These are phyloP conservation scores for Lobosporangium transversale DNA, from an alignment of 192 early-diverging fungal species.

Conservation along the genomic window DNA sequence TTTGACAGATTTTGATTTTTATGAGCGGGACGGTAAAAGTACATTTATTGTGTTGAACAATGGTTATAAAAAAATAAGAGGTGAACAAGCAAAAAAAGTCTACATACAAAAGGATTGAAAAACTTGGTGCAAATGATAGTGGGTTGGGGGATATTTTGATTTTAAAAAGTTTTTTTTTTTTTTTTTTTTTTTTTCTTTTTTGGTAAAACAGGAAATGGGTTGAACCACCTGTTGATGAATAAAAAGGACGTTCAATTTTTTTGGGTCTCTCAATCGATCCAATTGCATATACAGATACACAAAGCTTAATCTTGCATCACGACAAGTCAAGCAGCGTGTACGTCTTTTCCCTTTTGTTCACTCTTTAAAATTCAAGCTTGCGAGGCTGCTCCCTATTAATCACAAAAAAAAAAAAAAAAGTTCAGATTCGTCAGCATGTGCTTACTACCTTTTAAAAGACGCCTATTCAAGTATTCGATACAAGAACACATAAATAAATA, in stretches of 20 bases:
- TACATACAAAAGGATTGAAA: conserved; percentile 43
- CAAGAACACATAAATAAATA: no score
- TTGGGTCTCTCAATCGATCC: conserved; percentile 25
- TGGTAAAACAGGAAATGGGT: no score
- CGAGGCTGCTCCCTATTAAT: conserved; percentile 52
- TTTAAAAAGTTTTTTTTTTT: conserved; percentile 28
- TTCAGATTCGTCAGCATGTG: no score
- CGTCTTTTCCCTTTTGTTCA: conserved; percentile 40
- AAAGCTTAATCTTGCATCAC: not conserved
- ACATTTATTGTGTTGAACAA: conserved; percentile 58
- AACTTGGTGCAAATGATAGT: not conserved
- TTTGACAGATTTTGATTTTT: not conserved
- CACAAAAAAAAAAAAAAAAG: conserved; percentile 5
- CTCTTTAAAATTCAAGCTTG: conserved; percentile 52
- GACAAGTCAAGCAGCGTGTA: not conserved
- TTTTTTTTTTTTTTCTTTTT: no score
- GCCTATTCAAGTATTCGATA: no score
- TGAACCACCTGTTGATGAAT: conserved; percentile 46
- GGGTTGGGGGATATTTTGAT: not conserved
- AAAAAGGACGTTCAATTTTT: conserved; percentile 14
- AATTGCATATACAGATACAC: conserved; percentile 38
- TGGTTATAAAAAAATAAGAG: conserved; percentile 30
- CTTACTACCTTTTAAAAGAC: no score
- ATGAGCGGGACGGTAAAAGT: conserved; percentile 38
- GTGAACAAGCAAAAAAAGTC: conserved; percentile 22